Percentiles rank a stretch among this genome's conserved stretches.
Conservation (phyloP, 371 early-diverging fungal species). For the Furculomyces boomerangus region DNA sequence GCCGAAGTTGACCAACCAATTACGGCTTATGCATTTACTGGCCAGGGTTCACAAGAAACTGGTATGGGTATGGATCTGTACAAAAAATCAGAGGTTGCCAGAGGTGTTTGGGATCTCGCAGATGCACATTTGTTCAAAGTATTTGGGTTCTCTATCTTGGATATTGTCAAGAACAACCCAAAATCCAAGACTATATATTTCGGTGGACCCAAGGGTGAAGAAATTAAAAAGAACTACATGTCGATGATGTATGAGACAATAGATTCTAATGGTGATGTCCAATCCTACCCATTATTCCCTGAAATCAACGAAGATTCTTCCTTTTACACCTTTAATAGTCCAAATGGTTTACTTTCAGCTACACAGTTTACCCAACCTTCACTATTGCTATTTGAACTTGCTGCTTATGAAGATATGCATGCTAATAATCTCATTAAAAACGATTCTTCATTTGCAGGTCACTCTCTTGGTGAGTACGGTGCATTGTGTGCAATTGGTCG, state of each 20-base stretch:
- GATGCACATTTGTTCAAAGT: conserved; percentile 69
- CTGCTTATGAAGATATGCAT: conserved; percentile 83
- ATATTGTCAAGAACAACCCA: conserved; percentile 88
- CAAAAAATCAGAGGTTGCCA: conserved; percentile 60
- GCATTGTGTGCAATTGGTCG: conserved; percentile 80
- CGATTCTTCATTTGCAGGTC: conserved; percentile 84
- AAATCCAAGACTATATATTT: conserved; percentile 79
- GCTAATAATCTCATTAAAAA: conserved; percentile 65
- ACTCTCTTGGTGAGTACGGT: conserved; percentile 92
- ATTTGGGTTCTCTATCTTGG: conserved; percentile 83
- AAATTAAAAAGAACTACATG: conserved; percentile 77
- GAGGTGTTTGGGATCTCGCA: conserved; percentile 83
- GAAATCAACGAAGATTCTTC: conserved; percentile 61
- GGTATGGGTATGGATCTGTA: conserved; percentile 97
- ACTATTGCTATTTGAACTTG: conserved; percentile 81
- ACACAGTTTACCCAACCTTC: conserved; percentile 95
- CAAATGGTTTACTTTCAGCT: conserved; percentile 77
- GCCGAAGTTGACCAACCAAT: conserved; percentile 87
- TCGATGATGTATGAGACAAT: conserved; percentile 79
- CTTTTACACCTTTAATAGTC: conserved; percentile 79
- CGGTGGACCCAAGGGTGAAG: conserved; percentile 78
- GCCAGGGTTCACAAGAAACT: conserved; percentile 89
- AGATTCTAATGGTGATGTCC: conserved; percentile 44
- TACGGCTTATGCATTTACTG: conserved; percentile 87
- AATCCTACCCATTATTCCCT: conserved; percentile 77